phyloP scores from a whole-genome alignment of 345 rosid species.

The Conringia planisiliqua region DNA sequence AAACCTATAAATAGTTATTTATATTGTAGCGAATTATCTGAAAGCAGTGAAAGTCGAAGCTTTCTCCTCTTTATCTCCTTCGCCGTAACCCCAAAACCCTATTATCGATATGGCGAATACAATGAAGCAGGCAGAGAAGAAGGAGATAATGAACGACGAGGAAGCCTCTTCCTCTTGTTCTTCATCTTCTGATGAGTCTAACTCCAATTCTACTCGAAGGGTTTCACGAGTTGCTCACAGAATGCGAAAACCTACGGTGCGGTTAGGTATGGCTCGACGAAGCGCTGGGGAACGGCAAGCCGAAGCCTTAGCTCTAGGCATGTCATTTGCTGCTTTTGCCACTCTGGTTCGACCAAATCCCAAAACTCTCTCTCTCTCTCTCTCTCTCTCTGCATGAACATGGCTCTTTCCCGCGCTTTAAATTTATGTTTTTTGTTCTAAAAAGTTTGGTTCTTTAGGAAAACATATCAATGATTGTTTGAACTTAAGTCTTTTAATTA shows the following conservation, averaged over 20 bases:
- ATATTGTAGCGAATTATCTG: too few relatives aligned
- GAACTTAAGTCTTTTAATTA: background rate
- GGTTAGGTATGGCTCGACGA: slow-evolving; percentile 30
- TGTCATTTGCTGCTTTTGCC: slow-evolving; percentile 77
- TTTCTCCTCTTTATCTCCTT: slow-evolving; percentile 30
- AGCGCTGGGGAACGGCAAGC: slow-evolving; percentile 22
- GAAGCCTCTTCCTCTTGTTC: slow-evolving; percentile 22
- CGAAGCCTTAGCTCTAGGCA: slow-evolving; percentile 71
- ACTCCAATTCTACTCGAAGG: slow-evolving; percentile 20
- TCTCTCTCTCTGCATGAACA: background rate
- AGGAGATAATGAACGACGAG: background rate
- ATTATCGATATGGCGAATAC: slow-evolving; percentile 20
- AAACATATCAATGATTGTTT: too few relatives aligned
- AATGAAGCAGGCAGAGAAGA: background rate
- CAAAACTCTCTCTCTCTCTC: background rate
- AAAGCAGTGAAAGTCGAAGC: background rate
- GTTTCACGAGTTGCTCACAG: slow-evolving; percentile 21
- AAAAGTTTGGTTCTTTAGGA: background rate
- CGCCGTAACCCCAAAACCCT: slow-evolving; percentile 14
- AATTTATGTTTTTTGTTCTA: background rate
- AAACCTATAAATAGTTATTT: too few relatives aligned
- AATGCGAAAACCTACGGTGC: slow-evolving; percentile 36
- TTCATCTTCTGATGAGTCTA: slow-evolving; percentile 34
- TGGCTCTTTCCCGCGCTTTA: background rate
- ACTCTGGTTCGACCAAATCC: slow-evolving; percentile 50